Percentiles rank a stretch among this genome's conserved stretches.
phyloP scores from a whole-genome alignment of 768 basidiomycete genomes.

The Boletus rufocinnamomeus region DNA sequence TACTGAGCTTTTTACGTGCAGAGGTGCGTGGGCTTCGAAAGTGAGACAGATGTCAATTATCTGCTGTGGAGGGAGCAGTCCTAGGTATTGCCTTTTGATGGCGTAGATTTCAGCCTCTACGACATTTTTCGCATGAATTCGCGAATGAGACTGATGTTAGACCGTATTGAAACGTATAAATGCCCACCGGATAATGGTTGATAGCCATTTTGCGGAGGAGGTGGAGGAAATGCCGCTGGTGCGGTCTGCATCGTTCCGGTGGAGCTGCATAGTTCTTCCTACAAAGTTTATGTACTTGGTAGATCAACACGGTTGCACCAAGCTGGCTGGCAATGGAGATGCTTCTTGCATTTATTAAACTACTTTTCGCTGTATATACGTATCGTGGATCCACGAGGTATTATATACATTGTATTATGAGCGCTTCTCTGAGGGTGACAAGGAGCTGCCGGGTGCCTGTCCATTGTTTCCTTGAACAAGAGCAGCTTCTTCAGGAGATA shows the following conservation, averaged over 20 bases:
- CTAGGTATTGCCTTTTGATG: constrained; percentile 72
- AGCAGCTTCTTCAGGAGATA: constrained; percentile 55
- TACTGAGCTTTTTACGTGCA: constrained; percentile 62
- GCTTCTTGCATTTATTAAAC: background rate
- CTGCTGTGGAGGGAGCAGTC: constrained; percentile 64
- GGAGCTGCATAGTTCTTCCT: constrained; percentile 71
- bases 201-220: constrained; percentile 39
- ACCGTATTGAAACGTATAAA: constrained; percentile 27
- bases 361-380: constrained; percentile 5
- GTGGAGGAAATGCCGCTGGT: constrained; percentile 39
- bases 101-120: constrained; percentile 50
- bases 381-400: background rate
- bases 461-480: constrained; percentile 19
- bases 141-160: constrained; percentile 14
- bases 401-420: background rate
- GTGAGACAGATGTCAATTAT: constrained; percentile 79
- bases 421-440: constrained; percentile 8
- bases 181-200: constrained; percentile 39
- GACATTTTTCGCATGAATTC: constrained; percentile 32
- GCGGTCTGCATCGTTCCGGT: constrained; percentile 61
- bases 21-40: constrained; percentile 68
- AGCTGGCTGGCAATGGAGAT: constrained; percentile 6
- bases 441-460: background rate
- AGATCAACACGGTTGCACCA: background rate
- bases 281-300: constrained; percentile 54